phyloP scores from a whole-genome alignment of 345 rosid species.

The Murraya paniculata region DNA sequence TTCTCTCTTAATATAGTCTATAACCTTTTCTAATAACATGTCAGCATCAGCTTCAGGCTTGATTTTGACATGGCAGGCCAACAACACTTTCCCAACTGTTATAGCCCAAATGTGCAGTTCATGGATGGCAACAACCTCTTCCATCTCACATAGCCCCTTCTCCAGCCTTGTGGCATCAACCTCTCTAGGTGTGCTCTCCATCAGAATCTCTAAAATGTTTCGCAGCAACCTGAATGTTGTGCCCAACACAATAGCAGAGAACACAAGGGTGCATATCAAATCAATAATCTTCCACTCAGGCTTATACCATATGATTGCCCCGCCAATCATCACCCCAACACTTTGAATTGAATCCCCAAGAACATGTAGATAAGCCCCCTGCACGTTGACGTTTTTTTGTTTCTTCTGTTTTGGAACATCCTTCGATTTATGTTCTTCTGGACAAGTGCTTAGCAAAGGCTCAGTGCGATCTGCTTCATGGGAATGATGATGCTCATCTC shows the following conservation, averaged over 20 bases:
- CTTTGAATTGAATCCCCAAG: slow-evolving; percentile 79
- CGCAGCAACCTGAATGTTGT: slow-evolving; percentile 65
- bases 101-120: slow-evolving; percentile 80
- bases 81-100: slow-evolving; percentile 62
- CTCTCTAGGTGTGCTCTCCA: slow-evolving; percentile 80
- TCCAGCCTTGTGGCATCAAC: slow-evolving; percentile 63
- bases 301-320: slow-evolving; percentile 65
- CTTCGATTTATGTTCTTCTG: slow-evolving; percentile 19
- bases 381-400: slow-evolving; percentile 54
- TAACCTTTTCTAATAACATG: slow-evolving; percentile 51
- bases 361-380: slow-evolving; percentile 69
- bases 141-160: slow-evolving; percentile 67
- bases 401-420: slow-evolving; percentile 30
- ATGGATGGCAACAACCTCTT: slow-evolving; percentile 64
- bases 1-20: slow-evolving; percentile 52
- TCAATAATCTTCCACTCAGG: slow-evolving; percentile 72
- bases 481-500: slow-evolving; percentile 28
- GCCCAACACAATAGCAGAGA: slow-evolving; percentile 48
- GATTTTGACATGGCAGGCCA: slow-evolving; percentile 66
- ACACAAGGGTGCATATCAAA: slow-evolving; percentile 63
- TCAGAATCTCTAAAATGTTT: slow-evolving; percentile 62
- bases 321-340: slow-evolving; percentile 72
- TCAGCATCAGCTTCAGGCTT: slow-evolving; percentile 59
- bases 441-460: slow-evolving; percentile 32
- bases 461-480: slow-evolving; percentile 23